Conservation (phyloP, 2,329 filamentous ascomycete genomes). For the Sphaerulina musiva region DNA sequence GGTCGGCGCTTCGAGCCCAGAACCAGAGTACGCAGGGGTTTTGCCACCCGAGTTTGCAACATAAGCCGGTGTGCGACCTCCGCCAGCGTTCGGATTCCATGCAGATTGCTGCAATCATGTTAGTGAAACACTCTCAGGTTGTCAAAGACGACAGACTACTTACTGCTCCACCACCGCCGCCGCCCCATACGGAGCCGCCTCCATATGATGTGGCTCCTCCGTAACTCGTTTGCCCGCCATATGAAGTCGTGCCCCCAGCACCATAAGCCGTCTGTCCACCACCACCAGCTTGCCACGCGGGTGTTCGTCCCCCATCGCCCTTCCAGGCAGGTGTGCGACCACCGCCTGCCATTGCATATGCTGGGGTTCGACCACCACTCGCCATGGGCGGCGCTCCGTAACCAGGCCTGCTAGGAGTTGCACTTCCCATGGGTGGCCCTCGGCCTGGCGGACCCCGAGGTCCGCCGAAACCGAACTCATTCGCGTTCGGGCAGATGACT, state of each 20-base stretch:
- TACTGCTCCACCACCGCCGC: constrained; percentile 25
- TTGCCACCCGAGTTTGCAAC: constrained; percentile 55
- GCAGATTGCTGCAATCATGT: constrained; percentile 29
- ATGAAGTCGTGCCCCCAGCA: constrained; percentile 42
- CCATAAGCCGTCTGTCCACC: constrained; percentile 42
- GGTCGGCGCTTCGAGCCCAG: constrained; percentile 58
- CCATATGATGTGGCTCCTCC: constrained; percentile 49
- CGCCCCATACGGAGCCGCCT: constrained; percentile 36
- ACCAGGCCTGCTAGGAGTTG: constrained; percentile 55
- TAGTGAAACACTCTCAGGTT: constrained; percentile 52
- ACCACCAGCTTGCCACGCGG: constrained; percentile 41
- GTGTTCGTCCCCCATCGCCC: constrained; percentile 37
- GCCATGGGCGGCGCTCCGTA: constrained; percentile 52
- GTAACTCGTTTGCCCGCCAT: constrained; percentile 59
- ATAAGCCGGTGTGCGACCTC: constrained; percentile 49
- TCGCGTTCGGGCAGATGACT: constrained; percentile 59
- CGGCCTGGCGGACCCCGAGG: constrained; percentile 16
- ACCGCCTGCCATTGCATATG: constrained; percentile 45
- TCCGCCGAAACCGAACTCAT: constrained; percentile 19
- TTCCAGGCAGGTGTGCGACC: constrained; percentile 60
- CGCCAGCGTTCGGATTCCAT: constrained; percentile 34
- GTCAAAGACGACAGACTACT: constrained; percentile 45
- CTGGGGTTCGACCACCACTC: constrained; percentile 56
- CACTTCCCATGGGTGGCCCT: constrained; percentile 36
- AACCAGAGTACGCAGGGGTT: constrained; percentile 60